phyloP scores from a whole-genome alignment of 352 stramenopile genomes.

The Phytophthora sojae region DNA sequence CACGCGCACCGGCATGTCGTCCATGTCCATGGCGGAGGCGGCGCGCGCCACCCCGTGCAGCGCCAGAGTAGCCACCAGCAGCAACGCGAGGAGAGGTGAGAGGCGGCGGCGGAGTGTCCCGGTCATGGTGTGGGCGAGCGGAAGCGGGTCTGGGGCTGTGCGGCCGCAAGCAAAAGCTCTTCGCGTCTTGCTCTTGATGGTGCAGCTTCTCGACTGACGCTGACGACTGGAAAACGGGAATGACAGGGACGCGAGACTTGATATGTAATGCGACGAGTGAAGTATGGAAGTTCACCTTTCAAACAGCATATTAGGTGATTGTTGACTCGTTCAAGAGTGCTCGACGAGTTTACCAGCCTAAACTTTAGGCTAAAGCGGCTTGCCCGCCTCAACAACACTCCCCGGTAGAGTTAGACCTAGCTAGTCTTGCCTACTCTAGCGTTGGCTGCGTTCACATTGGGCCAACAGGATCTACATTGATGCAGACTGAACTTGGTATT shows the following conservation, averaged over 20 bases:
- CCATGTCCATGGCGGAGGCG: slow-evolving; percentile 42
- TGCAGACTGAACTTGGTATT: no score
- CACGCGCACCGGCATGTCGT: slow-evolving; percentile 70
- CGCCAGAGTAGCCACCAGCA: slow-evolving; percentile 22
- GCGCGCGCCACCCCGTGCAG: not conserved
- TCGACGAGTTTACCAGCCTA: not conserved
- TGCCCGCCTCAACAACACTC: no score
- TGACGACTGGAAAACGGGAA: not conserved
- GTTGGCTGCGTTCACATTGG: no score
- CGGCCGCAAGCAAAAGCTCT: not conserved
- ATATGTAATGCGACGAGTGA: not conserved
- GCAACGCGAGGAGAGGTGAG: slow-evolving; percentile 9
- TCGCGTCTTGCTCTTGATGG: not conserved
- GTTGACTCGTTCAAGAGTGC: not conserved
- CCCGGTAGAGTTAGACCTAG: no score
- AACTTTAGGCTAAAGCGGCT: not conserved
- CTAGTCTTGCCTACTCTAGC: no score
- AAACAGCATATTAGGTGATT: not conserved
- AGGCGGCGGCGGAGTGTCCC: not conserved
- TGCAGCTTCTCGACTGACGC: not conserved
- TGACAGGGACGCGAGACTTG: not conserved
- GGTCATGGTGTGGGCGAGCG: slow-evolving; percentile 3
- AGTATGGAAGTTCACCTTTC: not conserved
- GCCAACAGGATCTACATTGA: no score
- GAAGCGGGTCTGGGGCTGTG: not conserved